Base-by-base conservation (phyloP, 2,329 filamentous ascomycete species). In the Kalaharituber pfeilii region DNA sequence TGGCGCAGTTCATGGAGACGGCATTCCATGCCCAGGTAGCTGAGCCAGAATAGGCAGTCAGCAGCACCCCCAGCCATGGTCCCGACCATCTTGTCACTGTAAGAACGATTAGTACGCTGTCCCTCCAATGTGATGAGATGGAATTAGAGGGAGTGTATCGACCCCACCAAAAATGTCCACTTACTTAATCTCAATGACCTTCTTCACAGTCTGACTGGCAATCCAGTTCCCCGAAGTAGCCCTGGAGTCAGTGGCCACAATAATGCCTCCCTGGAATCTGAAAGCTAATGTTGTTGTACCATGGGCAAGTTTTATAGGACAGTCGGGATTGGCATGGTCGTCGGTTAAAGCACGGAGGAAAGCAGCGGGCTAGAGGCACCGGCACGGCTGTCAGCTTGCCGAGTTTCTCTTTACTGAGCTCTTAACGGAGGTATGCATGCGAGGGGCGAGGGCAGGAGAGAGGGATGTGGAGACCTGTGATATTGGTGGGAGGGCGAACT, bases 21-120 rank as follows among this genome's bases (percentile, higher is more conserved):
- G 75, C 91, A 98, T 76, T 98, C 88, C 83, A 96, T 94, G 66
- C 89, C 91, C 62, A 98, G 79, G 76, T 94, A 98, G 67, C 87
- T 88, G 61, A 98, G 84, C 91, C 91, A 98, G 78, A 95, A 96
- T 80, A 96, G 91, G 72, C 91, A 98, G 73, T 98, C 91, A 70
- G 91, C 91, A 67, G 91, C 91, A 72, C 91, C 91, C 70, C 91
- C 91, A 60, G 91, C 91, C 89, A 98, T 94, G 63, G 91, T 98
- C 62, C 91, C 91, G 66, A 98, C 73, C 71, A 98, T 77, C 70
- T 64, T 63, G 45, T 62, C 60, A 49, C 60, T 62, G 25, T 30
- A 44, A 13, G 20, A n/a, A 49, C 22, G 29, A 15, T 27, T 4
- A 9, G 24, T 39, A 9, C 15, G 27, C 9, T 33, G 36, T 57